These are phyloP conservation scores for Podospora comata DNA, from an alignment of 495 filamentous ascomycete genomes.

Conservation along the genomic window DNA sequence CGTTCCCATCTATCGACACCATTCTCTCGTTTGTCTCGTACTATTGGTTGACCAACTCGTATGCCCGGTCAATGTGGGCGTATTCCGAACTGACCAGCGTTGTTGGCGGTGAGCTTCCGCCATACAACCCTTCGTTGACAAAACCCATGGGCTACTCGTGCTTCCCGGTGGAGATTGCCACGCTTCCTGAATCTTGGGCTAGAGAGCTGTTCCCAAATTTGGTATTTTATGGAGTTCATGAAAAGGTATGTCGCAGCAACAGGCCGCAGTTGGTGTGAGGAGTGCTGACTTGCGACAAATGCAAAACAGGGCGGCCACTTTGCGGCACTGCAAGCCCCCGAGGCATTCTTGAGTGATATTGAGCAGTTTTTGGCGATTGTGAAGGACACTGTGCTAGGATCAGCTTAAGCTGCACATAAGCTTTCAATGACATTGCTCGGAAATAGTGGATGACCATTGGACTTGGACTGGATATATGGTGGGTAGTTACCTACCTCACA, in stretches of 20 bases:
- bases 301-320: constrained; percentile 58
- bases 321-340: constrained; percentile 57
- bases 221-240: constrained; percentile 31
- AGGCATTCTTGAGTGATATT: constrained; percentile 53
- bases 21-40: constrained; percentile 58
- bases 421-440: too few relatives aligned
- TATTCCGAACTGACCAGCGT: constrained; percentile 42
- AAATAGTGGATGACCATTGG: too few relatives aligned
- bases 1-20: constrained; percentile 42
- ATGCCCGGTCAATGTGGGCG: constrained; percentile 54
- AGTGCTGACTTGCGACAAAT: background rate
- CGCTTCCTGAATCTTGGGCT: constrained; percentile 50
- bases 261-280: background rate
- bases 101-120: constrained; percentile 13
- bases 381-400: constrained; percentile 9
- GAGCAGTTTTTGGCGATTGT: constrained; percentile 45
- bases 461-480: too few relatives aligned
- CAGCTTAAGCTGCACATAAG: background rate
- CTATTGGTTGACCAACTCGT: constrained; percentile 65
- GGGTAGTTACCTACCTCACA: too few relatives aligned
- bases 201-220: constrained; percentile 38
- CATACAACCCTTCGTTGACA: constrained; percentile 10
- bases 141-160: constrained; percentile 60
- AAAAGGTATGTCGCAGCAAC: constrained; percentile 31
- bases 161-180: constrained; percentile 55